Evolutionary conservation across 352 stramenopile species (phyloP).

Genomic region (Phytopythium cucurbitacearum): DNA sequence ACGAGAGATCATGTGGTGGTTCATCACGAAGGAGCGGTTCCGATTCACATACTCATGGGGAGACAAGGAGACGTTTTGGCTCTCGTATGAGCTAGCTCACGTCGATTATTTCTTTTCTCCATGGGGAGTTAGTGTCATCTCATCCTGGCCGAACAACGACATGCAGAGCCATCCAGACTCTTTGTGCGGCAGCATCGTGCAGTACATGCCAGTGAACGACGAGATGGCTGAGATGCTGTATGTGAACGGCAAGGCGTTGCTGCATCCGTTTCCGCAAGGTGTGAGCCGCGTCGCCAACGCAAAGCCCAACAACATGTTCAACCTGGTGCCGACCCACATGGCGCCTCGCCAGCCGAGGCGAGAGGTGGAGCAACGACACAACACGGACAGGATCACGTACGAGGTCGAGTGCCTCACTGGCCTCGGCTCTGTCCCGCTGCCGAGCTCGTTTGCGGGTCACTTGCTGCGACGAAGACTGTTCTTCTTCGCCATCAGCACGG

Average conservation of each 20-base stretch:
- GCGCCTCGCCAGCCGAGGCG: slow-evolving; percentile 17
- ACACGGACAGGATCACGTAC: no score
- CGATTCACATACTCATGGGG: slow-evolving; percentile 8
- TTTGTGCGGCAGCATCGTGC: slow-evolving; percentile 15
- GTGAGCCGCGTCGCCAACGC: not conserved
- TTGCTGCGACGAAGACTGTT: slow-evolving; percentile 8
- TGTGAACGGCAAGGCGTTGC: slow-evolving; percentile 27
- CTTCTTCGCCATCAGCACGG: not conserved
- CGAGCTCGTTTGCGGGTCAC: slow-evolving; percentile 7
- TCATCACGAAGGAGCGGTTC: slow-evolving; percentile 13
- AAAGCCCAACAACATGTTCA: slow-evolving; percentile 18
- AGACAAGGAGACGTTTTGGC: slow-evolving; percentile 25
- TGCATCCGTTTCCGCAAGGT: slow-evolving; percentile 16
- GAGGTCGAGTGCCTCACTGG: slow-evolving; percentile 10
- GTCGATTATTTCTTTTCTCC: slow-evolving; percentile 21
- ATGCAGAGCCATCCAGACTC: slow-evolving; percentile 12
- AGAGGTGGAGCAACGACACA: not conserved
- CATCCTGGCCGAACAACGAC: slow-evolving; percentile 10
- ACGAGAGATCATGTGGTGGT: slow-evolving; percentile 9
- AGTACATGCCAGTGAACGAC: slow-evolving; percentile 16
- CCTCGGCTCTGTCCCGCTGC: slow-evolving; percentile 11
- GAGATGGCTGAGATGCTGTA: slow-evolving; percentile 20
- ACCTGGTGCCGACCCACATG: slow-evolving; percentile 30
- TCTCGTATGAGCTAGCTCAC: slow-evolving; percentile 17
- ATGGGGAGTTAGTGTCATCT: slow-evolving; percentile 14